Conservation (phyloP, 2,329 filamentous ascomycete species). For the Kalaharituber pfeilii region DNA sequence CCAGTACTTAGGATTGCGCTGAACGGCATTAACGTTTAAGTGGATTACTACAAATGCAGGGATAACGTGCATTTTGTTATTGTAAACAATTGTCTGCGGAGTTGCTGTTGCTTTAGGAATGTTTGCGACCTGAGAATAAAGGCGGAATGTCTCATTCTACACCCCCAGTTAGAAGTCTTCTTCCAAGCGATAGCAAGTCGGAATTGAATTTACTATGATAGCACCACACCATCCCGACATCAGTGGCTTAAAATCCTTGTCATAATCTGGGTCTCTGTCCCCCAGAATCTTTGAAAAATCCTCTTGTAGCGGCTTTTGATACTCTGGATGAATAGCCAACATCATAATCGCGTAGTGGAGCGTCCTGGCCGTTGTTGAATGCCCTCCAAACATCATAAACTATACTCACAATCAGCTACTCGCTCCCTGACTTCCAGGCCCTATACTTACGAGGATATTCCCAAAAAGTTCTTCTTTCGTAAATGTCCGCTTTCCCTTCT, state of each 20-base stretch:
- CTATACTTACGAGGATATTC: constrained; percentile 49
- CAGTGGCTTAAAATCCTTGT: constrained; percentile 45
- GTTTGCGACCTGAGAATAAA: constrained; percentile 52
- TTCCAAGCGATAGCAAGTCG: not conserved
- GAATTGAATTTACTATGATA: constrained; percentile 26
- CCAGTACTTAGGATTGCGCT: constrained; percentile 59
- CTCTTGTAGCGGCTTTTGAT: constrained; percentile 48
- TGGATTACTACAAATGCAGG: constrained; percentile 35
- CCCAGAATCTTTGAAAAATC: constrained; percentile 47
- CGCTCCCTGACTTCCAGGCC: not conserved
- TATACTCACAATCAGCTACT: constrained; percentile 24
- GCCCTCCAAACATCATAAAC: constrained; percentile 49
- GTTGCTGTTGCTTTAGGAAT: constrained; percentile 46
- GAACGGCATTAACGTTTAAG: constrained; percentile 39
- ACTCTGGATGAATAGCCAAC: constrained; percentile 46
- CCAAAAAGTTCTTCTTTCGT: constrained; percentile 50
- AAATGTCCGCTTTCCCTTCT: constrained; percentile 28
- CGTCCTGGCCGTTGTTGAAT: constrained; percentile 63
- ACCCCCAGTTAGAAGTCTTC: not conserved
- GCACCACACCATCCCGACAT: constrained; percentile 57
- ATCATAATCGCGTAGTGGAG: constrained; percentile 54
- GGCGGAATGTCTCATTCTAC: constrained; percentile 52
- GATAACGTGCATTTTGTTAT: not conserved
- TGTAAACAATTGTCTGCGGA: not conserved
- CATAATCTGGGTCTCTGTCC: constrained; percentile 36